Evolutionary conservation across 192 early-diverging fungal genomes (phyloP).

Genomic region (Hyaloraphidium curvatum): DNA sequence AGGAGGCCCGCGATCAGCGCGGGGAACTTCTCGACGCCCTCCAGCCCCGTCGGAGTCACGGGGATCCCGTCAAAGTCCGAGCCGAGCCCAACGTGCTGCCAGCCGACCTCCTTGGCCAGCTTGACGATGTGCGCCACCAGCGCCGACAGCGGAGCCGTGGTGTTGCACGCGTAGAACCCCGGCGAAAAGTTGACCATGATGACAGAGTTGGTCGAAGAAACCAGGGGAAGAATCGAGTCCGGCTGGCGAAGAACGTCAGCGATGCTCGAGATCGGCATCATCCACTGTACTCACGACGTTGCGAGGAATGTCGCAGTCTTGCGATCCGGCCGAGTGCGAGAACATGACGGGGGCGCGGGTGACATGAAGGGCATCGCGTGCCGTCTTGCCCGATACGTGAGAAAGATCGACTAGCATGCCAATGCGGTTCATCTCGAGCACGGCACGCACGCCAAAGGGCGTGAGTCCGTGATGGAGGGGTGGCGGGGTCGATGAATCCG

Average conservation of each 20-base stretch:
- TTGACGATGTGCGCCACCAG: slow-evolving; percentile 40
- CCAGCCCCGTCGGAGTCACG: slow-evolving; percentile 23
- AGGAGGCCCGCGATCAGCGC: slow-evolving; percentile 17
- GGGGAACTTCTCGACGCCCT: slow-evolving; percentile 33
- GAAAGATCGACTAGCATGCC: slow-evolving; percentile 50
- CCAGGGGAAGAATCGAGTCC: slow-evolving; percentile 23
- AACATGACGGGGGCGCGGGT: slow-evolving; percentile 37
- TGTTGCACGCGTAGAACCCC: slow-evolving; percentile 20
- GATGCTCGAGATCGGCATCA: neutral
- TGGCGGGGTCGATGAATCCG: slow-evolving; percentile 19
- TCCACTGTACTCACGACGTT: slow-evolving; percentile 20
- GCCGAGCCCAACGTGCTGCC: slow-evolving; percentile 35
- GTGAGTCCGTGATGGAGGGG: slow-evolving; percentile 29
- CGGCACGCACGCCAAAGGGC: slow-evolving; percentile 26
- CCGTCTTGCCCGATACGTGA: slow-evolving; percentile 38
- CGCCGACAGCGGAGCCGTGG: slow-evolving; percentile 12
- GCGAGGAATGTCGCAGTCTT: slow-evolving; percentile 25
- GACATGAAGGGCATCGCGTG: slow-evolving; percentile 28
- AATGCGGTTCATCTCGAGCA: slow-evolving; percentile 45
- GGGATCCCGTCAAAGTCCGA: slow-evolving; percentile 42
- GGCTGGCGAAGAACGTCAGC: slow-evolving; percentile 9
- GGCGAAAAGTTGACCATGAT: slow-evolving; percentile 43
- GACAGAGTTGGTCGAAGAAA: slow-evolving; percentile 31
- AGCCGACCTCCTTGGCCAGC: slow-evolving; percentile 26
- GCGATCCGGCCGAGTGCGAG: slow-evolving; percentile 34